Conservation (phyloP, 352 stramenopile species). For the Phytophthora pini region DNA sequence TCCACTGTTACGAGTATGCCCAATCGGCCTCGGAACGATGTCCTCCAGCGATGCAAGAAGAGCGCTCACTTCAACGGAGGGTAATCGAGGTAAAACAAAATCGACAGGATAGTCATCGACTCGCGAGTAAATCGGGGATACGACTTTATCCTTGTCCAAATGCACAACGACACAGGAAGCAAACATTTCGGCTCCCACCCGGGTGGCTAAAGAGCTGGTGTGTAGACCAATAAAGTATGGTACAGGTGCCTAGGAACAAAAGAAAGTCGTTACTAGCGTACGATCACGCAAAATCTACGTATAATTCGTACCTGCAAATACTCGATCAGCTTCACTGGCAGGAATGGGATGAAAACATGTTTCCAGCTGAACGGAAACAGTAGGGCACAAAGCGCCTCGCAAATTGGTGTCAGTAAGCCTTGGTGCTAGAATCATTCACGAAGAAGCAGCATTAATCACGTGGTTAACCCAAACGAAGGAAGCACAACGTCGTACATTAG, state of each 20-base stretch:
- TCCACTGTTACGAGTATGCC: background rate
- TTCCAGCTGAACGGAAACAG: conserved; percentile 88
- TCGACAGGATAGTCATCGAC: conserved; percentile 60
- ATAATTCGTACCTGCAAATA: conserved; percentile 64
- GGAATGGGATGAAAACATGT: conserved; percentile 89
- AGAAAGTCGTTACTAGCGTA: background rate
- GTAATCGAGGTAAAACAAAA: conserved; percentile 57
- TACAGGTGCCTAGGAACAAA: conserved; percentile 62
- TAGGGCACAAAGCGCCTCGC: conserved; percentile 78
- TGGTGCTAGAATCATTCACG: conserved; percentile 48
- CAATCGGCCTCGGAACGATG: conserved; percentile 52
- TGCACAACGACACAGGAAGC: conserved; percentile 84
- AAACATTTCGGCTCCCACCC: conserved; percentile 76
- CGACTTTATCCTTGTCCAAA: conserved; percentile 86
- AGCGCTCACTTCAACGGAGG: conserved; percentile 49
- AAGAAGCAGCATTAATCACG: conserved; percentile 9
- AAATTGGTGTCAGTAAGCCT: conserved; percentile 76
- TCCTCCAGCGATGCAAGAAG: conserved; percentile 44
- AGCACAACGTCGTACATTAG: conserved; percentile 49
- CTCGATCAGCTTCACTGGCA: conserved; percentile 83
- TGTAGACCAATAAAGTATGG: conserved; percentile 89
- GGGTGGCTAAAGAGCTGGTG: conserved; percentile 81
- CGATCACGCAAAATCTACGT: background rate
- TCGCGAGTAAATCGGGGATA: conserved; percentile 68
- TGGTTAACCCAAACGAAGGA: background rate